Evolutionary conservation across 768 basidiomycete species (phyloP).

Genomic region (Mycena vulgaris): DNA sequence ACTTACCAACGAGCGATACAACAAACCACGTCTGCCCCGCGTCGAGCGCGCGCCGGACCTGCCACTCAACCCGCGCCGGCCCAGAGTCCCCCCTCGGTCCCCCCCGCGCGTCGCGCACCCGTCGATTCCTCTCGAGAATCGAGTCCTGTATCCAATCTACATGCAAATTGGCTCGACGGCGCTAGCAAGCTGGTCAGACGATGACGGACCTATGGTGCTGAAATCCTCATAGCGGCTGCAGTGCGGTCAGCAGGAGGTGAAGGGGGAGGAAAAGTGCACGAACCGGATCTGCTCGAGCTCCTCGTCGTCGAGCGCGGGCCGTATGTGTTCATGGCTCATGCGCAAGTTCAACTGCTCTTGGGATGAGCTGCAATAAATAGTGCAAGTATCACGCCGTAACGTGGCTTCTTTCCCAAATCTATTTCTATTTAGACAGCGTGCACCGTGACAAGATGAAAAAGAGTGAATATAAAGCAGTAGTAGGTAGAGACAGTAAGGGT

Average conservation of each 20-base stretch:
- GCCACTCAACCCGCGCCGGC: too few relatives aligned
- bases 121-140: constrained; percentile 87
- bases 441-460: too few relatives aligned
- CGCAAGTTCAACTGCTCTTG: not conserved
- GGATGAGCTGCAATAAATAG: not conserved
- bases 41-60: constrained; percentile 70
- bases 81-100: constrained; percentile 72
- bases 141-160: constrained; percentile 97
- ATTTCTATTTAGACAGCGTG: too few relatives aligned
- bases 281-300: constrained; percentile 80
- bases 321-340: constrained; percentile 37
- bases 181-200: not conserved
- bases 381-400: not conserved
- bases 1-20: constrained; percentile 89
- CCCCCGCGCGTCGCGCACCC: constrained; percentile 72
- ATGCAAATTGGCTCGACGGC: not conserved
- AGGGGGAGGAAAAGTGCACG: constrained; percentile 25
- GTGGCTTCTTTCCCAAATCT: not conserved
- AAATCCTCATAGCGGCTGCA: constrained; percentile 94
- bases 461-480: constrained; percentile 7
- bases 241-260: constrained; percentile 30
- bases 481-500: constrained; percentile 29
- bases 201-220: constrained; percentile 89
- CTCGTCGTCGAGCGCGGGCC: constrained; percentile 71
- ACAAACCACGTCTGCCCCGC: constrained; percentile 95